Conservation (phyloP, 768 basidiomycete genomes). For the Antrodiella citrinella region DNA sequence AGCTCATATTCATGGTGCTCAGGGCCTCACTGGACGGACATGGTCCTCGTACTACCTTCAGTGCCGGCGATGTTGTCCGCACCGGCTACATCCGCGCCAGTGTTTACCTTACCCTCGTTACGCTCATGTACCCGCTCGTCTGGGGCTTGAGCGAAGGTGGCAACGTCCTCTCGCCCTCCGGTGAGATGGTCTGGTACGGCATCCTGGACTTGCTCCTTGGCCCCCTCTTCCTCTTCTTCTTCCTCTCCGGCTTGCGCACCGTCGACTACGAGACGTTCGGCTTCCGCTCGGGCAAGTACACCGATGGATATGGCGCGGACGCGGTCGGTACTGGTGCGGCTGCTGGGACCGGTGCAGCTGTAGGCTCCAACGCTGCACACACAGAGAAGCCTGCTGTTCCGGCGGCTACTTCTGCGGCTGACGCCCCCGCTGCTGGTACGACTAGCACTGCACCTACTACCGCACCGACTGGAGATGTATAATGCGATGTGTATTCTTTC, state of each 20-base stretch:
- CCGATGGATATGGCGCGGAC: conserved; percentile 8
- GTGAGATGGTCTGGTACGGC: conserved; percentile 54
- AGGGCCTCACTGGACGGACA: conserved; percentile 20
- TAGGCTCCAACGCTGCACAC: too few relatives aligned
- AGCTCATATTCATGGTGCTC: too few relatives aligned
- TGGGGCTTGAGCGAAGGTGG: conserved; percentile 50
- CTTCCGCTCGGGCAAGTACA: conserved; percentile 22
- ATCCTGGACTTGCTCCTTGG: conserved; percentile 36
- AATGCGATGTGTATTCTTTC: too few relatives aligned
- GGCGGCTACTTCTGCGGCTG: neutral
- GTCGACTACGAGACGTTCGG: conserved; percentile 24
- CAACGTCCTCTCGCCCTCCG: conserved; percentile 39
- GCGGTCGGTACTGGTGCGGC: neutral
- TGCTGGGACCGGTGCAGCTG: neutral
- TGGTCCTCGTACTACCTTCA: conserved; percentile 21
- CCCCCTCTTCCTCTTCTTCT: conserved; percentile 29
- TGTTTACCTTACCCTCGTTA: conserved; percentile 40
- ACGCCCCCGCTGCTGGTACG: neutral
- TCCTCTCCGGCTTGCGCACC: conserved; percentile 15
- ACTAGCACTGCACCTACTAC: neutral
- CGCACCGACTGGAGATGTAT: too few relatives aligned
- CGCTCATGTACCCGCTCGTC: conserved; percentile 47
- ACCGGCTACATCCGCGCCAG: conserved; percentile 26
- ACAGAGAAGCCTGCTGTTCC: too few relatives aligned
- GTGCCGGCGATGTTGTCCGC: conserved; percentile 17